These are phyloP conservation scores for Schwanniomyces pseudopolymorphus DNA, from an alignment of 805 yeast genomes.

Conservation along the genomic window DNA sequence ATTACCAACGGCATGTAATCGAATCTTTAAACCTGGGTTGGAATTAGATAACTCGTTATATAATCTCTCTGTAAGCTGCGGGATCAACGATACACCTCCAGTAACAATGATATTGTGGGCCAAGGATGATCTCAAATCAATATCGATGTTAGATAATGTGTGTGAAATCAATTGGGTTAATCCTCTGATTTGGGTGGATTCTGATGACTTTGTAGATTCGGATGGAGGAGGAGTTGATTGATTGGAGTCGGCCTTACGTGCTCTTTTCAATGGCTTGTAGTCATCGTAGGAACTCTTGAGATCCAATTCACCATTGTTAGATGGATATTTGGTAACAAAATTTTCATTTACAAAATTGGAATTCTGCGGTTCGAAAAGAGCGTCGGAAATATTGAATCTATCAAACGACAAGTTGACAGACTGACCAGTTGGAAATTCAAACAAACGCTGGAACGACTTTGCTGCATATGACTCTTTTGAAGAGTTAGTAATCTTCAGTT, in stretches of 20 bases:
- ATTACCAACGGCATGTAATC: conserved; percentile 81
- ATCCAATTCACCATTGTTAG: conserved; percentile 51
- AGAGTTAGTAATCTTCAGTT: conserved; percentile 25
- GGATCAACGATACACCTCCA: conserved; percentile 78
- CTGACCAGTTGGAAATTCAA: conserved; percentile 79
- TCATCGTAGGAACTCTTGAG: conserved; percentile 54
- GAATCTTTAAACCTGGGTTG: conserved; percentile 82
- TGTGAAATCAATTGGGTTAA: conserved; percentile 60
- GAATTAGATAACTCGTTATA: conserved; percentile 64
- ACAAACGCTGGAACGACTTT: conserved; percentile 41
- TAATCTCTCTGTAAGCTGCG: conserved; percentile 77
- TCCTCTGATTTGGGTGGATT: conserved; percentile 38
- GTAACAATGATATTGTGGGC: conserved; percentile 88
- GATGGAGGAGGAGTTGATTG: conserved; percentile 28
- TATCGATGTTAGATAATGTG: conserved; percentile 62
- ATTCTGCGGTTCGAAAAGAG: conserved; percentile 64
- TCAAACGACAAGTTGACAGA: conserved; percentile 58
- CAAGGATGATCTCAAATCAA: conserved; percentile 77
- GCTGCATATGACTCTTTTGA: conserved; percentile 28
- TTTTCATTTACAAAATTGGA: conserved; percentile 31
- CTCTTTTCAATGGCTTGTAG: conserved; percentile 71
- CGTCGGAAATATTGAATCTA: conserved; percentile 65
- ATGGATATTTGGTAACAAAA: conserved; percentile 26
- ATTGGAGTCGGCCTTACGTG: conserved; percentile 42
- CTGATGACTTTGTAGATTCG: not conserved